Base-by-base conservation (phyloP, 2,329 filamentous ascomycete genomes). In the Cladosporium austrohemisphaericum region DNA sequence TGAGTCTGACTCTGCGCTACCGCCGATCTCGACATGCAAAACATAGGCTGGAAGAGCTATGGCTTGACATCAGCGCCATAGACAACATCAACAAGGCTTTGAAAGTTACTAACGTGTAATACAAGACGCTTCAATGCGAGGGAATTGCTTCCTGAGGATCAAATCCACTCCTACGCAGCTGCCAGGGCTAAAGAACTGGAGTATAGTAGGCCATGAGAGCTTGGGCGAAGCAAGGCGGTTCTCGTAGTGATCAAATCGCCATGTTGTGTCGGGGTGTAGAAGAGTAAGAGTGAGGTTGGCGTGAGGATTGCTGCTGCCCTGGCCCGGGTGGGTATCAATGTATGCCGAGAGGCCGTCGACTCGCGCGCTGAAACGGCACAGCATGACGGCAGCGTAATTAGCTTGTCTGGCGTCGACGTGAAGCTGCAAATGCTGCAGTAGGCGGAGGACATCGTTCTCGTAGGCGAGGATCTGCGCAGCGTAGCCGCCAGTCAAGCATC, bases 21-120 rank as follows among this genome's bases (percentile, higher is more conserved):
- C 28, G 5, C 16, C 19, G 22, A 46, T 46, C 11, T 46, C 33
- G 16, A 46, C 14, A n/a, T 46, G 43, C 22, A 46, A 29, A 5
- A 46, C 10, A 16, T 46, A 33, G n/a, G 43, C 43, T 28, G 43
- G n/a, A 28, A 33, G 43, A 5, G 41, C 41, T 46, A 11, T 19
- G 16, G 4, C 10, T 41, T 16, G 25, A 10, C 37, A 18, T 16
- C 7, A 6, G 32, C 8, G n/a, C n/a, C n/a, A n/a, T n/a, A n/a
- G n/a, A n/a, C n/a, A n/a, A n/a, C n/a, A n/a, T n/a, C n/a, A n/a
- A n/a, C n/a, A n/a, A n/a, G n/a, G n/a, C n/a, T n/a, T n/a, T n/a
- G n/a, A n/a, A n/a, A 6, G 4, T 8, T 4, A 11, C 41, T 33
- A 23, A 45, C 31, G 31, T 20, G 20, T 19, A 4, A 45, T 26